Base-by-base conservation (phyloP, 768 basidiomycete species). In the Cystobasidium onofrii region DNA sequence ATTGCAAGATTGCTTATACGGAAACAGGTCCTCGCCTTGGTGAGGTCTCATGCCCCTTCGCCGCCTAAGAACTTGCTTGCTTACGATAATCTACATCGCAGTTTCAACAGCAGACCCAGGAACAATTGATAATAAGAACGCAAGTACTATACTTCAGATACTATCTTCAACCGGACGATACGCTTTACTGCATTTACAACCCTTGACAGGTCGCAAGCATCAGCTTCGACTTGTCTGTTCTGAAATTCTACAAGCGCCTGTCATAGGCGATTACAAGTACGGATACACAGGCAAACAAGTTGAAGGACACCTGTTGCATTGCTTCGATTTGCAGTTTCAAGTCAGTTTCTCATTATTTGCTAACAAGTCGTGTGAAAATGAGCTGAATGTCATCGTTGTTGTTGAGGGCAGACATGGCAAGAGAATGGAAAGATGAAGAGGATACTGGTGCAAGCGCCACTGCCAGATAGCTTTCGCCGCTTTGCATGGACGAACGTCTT, bases 231-330 rank as follows among this genome's bases (percentile, higher is more conserved):
- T 71, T n/a, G 29, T 41, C 20, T 55, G 54, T 20, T 55, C 69
- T 3, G 9, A 60, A 25, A 36, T 71, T 6, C 17, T 71, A 17
- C 7, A 36, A 15, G 7, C 69, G 4, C 69, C 69, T 3, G 34
- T 71, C 29, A 34, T 71, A 13, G 52, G 52, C 7, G 69, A 71
- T 55, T 71, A 33, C 69, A 71, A 71, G 54, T 71, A 71, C 36
- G 69, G 69, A n/a, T 71, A 71, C 27, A 23, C 2, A n/a, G 69
- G 69, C n/a, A 10, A n/a, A 36, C 23, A 55, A 20, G 9, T 71
- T 20, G 31, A 36, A n/a, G 69, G 69, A 7, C 69, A 71, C 25
- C 69, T 71, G 1, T 55, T 71, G n/a, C 69, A 71, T 36, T 57
- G 69, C 39, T n/a, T 27, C n/a, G 25, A 33, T 2, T 31, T 71